A percentile compares a stretch with the other conserved stretches of the same genome.
phyloP scores from a whole-genome alignment of 2,329 filamentous ascomycete genomes.

The Calonectria pseudoreteaudii region DNA sequence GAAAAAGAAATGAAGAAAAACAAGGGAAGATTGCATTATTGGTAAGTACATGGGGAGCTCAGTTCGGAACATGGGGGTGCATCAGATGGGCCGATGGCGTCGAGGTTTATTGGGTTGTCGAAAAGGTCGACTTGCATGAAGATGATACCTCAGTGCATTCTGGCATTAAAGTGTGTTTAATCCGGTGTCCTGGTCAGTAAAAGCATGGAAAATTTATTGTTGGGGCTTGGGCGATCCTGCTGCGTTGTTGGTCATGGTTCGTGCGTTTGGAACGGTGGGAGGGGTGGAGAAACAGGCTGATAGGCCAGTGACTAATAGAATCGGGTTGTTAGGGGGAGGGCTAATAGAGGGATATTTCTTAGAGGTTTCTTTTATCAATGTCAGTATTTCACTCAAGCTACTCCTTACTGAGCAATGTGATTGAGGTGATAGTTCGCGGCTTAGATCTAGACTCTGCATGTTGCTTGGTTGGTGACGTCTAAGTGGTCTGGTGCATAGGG shows the following conservation, averaged over 20 bases:
- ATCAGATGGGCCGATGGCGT: constrained; percentile 28
- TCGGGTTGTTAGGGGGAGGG: constrained; percentile 16
- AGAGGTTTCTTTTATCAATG: constrained; percentile 14
- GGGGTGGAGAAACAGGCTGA: constrained; percentile 15
- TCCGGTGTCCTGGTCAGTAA: constrained; percentile 39
- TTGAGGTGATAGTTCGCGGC: constrained; percentile 25
- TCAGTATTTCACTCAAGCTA: constrained; percentile 14
- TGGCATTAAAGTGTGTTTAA: constrained; percentile 33
- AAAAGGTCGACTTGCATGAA: constrained; percentile 35
- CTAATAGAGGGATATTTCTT: constrained; percentile 27
- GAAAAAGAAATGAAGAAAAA: neutral
- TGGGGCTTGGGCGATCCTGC: constrained; percentile 34
- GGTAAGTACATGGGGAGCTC: constrained; percentile 24
- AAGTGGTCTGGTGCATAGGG: neutral
- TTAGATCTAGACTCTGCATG: constrained; percentile 28
- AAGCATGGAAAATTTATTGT: constrained; percentile 31
- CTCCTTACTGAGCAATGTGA: constrained; percentile 18
- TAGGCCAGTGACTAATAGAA: constrained; percentile 29
- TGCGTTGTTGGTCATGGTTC: constrained; percentile 31
- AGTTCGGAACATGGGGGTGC: constrained; percentile 27
- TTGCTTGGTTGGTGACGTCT: constrained; percentile 19
- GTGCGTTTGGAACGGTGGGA: constrained; percentile 13
- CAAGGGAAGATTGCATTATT: constrained; percentile 21
- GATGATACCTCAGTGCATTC: constrained; percentile 28
- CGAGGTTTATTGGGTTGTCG: constrained; percentile 24